Evolutionary conservation across 768 basidiomycete species (phyloP), one percentile per base, ranked within the genome.

Genomic region (Mycena kentingensis): DNA sequence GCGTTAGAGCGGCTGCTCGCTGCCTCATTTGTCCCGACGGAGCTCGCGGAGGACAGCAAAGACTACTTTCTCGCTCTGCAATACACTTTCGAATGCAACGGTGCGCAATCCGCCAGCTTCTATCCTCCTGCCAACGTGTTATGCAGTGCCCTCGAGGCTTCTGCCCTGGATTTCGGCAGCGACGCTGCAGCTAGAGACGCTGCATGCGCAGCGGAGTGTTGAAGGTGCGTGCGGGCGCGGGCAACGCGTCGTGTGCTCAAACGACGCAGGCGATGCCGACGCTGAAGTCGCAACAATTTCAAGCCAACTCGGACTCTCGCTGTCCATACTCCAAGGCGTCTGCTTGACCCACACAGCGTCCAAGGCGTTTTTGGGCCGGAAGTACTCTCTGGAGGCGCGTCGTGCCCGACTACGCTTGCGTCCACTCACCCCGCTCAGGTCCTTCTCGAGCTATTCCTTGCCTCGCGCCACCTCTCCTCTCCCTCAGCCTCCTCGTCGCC

Each of bases 51-150:
- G 25, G 76, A 77, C 8, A 73, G 83, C n/a, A n/a, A n/a, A 57
- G 73, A 76, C 31, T 67, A 71, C 39, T 88, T 91, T 67, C 64
- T 85, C 18, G 75, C 80, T 10, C 70, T 91, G 35, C 91, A 93
- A 64, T 82, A 88, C 59, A 82, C 82, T 1, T 92, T 93, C 59
- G 87, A 93, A 66, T 90, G 86, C 67, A 93, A 93, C 63, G 74
- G 91, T 91, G 60, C 54, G 87, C 47, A 32, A 16, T 44, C 37
- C 37, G 27, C 11, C n/a, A 28, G 5, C 8, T 16, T 26, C 18
- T 29, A 18, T 5, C 5, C 41, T 24, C 5, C 19, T 32, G 13
- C 11, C 47, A 19, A 53, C 35, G 31, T n/a, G 5, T 21, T 7
- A 16, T 1, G 18, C 55, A 93, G 90, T 93, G 29, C 81, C 89